Percentiles rank a stretch among this genome's conserved stretches.
Conservation (phyloP, 192 early-diverging fungal genomes). For the Funneliformis mosseae region DNA sequence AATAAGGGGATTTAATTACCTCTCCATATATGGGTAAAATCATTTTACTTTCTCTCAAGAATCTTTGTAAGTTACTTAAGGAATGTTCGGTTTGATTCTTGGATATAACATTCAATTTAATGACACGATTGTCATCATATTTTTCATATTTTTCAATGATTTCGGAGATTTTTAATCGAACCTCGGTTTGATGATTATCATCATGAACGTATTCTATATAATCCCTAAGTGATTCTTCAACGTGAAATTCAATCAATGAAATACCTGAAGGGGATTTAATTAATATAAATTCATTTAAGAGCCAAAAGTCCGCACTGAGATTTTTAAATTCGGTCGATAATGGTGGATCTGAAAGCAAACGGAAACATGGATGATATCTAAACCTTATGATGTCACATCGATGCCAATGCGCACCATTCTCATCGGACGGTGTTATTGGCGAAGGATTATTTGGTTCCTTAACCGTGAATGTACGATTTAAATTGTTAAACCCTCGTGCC, state of each 20-base stretch:
- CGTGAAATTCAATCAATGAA: slow-evolving; percentile 59
- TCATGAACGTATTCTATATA: slow-evolving; percentile 59
- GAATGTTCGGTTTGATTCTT: slow-evolving; percentile 18
- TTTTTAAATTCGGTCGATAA: neutral
- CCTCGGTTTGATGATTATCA: slow-evolving; percentile 38
- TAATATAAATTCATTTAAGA: slow-evolving; percentile 8
- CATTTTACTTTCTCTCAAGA: slow-evolving; percentile 2
- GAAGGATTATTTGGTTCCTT: slow-evolving; percentile 51
- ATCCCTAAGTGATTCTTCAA: slow-evolving; percentile 47
- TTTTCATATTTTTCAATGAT: neutral
- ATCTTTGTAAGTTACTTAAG: neutral
- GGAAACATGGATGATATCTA: slow-evolving; percentile 60
- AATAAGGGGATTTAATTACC: slow-evolving; percentile 24
- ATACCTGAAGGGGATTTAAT: slow-evolving; percentile 44
- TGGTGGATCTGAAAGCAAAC: slow-evolving; percentile 52
- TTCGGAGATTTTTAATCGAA: neutral
- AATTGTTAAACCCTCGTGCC: slow-evolving; percentile 66
- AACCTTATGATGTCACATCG: slow-evolving; percentile 61
- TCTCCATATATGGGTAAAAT: neutral
- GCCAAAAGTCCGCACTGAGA: neutral
- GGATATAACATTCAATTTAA: slow-evolving; percentile 4
- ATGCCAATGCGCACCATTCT: slow-evolving; percentile 70
- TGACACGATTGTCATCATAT: neutral
- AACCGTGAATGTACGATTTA: slow-evolving; percentile 67
- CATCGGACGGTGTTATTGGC: slow-evolving; percentile 54